Base-by-base conservation (phyloP, 2,329 filamentous ascomycete species). In the Myrmaecium sp. region DNA sequence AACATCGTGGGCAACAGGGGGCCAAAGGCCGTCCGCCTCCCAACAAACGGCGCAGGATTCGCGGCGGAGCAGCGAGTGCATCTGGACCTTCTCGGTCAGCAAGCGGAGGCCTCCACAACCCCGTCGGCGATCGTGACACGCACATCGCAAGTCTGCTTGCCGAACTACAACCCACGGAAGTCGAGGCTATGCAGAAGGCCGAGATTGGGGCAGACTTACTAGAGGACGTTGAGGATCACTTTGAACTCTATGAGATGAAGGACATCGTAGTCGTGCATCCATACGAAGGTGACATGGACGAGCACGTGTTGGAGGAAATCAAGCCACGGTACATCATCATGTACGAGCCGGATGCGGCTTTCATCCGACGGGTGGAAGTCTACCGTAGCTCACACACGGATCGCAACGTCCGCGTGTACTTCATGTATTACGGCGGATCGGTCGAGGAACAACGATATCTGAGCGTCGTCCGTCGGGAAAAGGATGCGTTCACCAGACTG, bases 401-500 rank as follows among this genome's bases (percentile, higher is more conserved):
- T 47, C 66, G 83, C 18, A 83, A 81, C 41, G 80, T 95, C 21
- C 70, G 82, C 22, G 84, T 93, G 1, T 98, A 94, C 56, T 95
- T 95, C 49, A 72, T 95, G 61, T 95, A 92, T 55, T 98, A 98
- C 36, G 77, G 81, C 17, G 78, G 78, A 3, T 94, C 83, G 1
- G 84, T 95, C 2, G 86, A 98, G 52, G 89, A 98, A 50, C 86
- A 95, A 49, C 72, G 80, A 14, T 95, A 94, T 44, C 66, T 95
- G 3, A 81, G 81, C 13, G 71, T 76, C 0, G 82, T 95, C 3
- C 70, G 89, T n/a, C 69, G 82, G 31, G 89, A 98, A 47, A 98
- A 98, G 49, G 89, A 98, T 47, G 74, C 84, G 1, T 98, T 98
- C 43, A 92, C 86, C 3, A 82, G 77, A 35, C 64, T 95, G 16